Evolutionary conservation across 2,329 filamentous ascomycete genomes (phyloP).

Genomic region (Helminthosporium solani): DNA sequence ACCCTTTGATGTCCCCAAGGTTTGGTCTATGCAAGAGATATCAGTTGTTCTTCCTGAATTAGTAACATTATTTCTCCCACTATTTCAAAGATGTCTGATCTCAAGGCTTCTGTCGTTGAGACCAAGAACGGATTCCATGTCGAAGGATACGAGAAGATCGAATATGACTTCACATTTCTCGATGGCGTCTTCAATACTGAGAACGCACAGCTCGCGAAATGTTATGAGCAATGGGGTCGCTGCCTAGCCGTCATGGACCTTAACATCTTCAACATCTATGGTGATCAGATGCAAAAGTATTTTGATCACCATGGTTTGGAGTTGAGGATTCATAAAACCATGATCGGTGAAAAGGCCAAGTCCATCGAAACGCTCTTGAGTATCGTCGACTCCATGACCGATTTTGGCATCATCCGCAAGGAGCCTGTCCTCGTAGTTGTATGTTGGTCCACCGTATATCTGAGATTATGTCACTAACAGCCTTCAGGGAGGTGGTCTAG

Average conservation of each 20-base stretch:
- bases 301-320: slow-evolving; percentile 64
- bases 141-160: slow-evolving; percentile 73
- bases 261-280: slow-evolving; percentile 70
- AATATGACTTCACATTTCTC: slow-evolving; percentile 73
- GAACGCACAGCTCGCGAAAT: slow-evolving; percentile 63
- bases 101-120: slow-evolving; percentile 63
- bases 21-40: slow-evolving; percentile 3
- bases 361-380: slow-evolving; percentile 67
- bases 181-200: slow-evolving; percentile 65
- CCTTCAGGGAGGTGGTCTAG: slow-evolving; percentile 60
- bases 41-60: background rate
- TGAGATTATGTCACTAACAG: background rate
- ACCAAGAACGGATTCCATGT: slow-evolving; percentile 68
- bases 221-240: slow-evolving; percentile 65
- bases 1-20: slow-evolving; percentile 8
- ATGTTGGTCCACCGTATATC: slow-evolving; percentile 11
- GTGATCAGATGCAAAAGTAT: slow-evolving; percentile 64
- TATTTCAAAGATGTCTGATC: slow-evolving; percentile 63
- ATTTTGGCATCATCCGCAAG: slow-evolving; percentile 70
- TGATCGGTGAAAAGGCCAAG: slow-evolving; percentile 75
- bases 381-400: slow-evolving; percentile 73
- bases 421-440: slow-evolving; percentile 43
- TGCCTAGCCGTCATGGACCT: slow-evolving; percentile 69
- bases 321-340: slow-evolving; percentile 68
- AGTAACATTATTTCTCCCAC: slow-evolving; percentile 16